Percentiles rank a stretch among this genome's conserved stretches.
Evolutionary conservation across 2,329 filamentous ascomycete species (phyloP).

Genomic region (Beauveria scarabaeidicola): DNA sequence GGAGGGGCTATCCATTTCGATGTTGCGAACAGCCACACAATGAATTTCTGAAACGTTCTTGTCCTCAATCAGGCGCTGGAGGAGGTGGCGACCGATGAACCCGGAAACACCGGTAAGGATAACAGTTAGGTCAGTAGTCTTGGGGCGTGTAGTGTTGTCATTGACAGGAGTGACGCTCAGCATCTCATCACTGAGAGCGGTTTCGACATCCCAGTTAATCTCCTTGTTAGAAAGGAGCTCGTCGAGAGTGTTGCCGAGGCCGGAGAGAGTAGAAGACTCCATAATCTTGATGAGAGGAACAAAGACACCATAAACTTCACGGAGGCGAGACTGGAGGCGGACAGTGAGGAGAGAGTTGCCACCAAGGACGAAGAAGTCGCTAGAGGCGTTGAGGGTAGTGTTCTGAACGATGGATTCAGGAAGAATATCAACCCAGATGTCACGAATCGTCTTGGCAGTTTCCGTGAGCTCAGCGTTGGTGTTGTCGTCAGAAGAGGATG

Average conservation of each 20-base stretch:
- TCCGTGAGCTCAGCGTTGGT: conserved; percentile 1
- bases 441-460: conserved; percentile 8
- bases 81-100: conserved; percentile 32
- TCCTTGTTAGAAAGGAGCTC: conserved; percentile 17
- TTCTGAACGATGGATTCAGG: conserved; percentile 15
- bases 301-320: conserved; percentile 20
- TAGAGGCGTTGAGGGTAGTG: conserved; percentile 13
- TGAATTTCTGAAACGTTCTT: conserved; percentile 29
- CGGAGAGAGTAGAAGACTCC: conserved; percentile 26
- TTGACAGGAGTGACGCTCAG: conserved; percentile 4
- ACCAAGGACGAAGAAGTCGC: conserved; percentile 35
- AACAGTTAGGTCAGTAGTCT: conserved; percentile 15
- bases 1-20: conserved; percentile 9
- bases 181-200: conserved; percentile 2
- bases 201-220: conserved; percentile 8
- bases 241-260: conserved; percentile 28
- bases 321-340: conserved; percentile 28
- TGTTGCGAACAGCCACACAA: conserved; percentile 34
- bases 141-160: background rate
- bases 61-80: conserved; percentile 26
- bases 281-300: conserved; percentile 30
- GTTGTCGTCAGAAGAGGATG: conserved; percentile 1
- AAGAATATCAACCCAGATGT: conserved; percentile 15
- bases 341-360: conserved; percentile 34
- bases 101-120: conserved; percentile 31